Evolutionary conservation across 768 basidiomycete genomes (phyloP).

Genomic region (Albatrellus ellisii): DNA sequence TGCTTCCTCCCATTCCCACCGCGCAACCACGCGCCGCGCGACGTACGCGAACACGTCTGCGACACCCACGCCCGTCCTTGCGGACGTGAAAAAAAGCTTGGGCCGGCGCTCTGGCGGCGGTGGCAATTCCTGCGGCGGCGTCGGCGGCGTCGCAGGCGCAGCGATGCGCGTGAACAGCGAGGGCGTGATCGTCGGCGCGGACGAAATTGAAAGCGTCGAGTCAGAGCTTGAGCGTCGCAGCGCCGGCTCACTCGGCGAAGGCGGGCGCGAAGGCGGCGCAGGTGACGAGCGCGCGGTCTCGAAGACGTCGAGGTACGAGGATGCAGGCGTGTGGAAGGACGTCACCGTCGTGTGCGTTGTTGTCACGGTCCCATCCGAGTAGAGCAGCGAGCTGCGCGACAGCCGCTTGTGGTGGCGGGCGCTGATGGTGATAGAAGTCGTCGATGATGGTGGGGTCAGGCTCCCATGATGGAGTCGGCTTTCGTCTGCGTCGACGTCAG

Average conservation of each 20-base stretch:
- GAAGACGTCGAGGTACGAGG: slow-evolving; percentile 55
- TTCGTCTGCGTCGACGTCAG: slow-evolving; percentile 11
- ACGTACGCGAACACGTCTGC: slow-evolving; percentile 68
- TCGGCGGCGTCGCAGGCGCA: slow-evolving; percentile 4
- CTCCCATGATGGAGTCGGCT: no score
- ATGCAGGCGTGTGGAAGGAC: slow-evolving; percentile 68
- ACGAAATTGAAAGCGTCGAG: slow-evolving; percentile 11
- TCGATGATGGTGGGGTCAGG: slow-evolving; percentile 11
- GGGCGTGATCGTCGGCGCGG: slow-evolving; percentile 17
- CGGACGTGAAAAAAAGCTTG: slow-evolving; percentile 61
- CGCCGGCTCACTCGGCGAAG: slow-evolving; percentile 11
- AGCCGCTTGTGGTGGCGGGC: slow-evolving; percentile 19
- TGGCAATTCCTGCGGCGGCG: slow-evolving; percentile 10
- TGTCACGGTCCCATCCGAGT: slow-evolving; percentile 35
- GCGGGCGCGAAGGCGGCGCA: slow-evolving; percentile 21
- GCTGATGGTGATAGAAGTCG: slow-evolving; percentile 22
- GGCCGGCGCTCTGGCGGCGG: slow-evolving; percentile 39
- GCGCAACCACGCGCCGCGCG: slow-evolving; percentile 41
- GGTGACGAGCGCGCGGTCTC: slow-evolving; percentile 52
- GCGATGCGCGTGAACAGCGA: slow-evolving; percentile 12
- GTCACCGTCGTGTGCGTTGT: slow-evolving; percentile 46
- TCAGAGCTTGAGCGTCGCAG: slow-evolving; percentile 7
- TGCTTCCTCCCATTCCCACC: slow-evolving; percentile 58
- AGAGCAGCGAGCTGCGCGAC: slow-evolving; percentile 28
- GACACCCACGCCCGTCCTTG: slow-evolving; percentile 68